Percentiles rank a stretch among this genome's conserved stretches.
These are phyloP conservation scores for Phaseolus coccineus DNA, from an alignment of 331 rosid genomes.

Conservation along the genomic window DNA sequence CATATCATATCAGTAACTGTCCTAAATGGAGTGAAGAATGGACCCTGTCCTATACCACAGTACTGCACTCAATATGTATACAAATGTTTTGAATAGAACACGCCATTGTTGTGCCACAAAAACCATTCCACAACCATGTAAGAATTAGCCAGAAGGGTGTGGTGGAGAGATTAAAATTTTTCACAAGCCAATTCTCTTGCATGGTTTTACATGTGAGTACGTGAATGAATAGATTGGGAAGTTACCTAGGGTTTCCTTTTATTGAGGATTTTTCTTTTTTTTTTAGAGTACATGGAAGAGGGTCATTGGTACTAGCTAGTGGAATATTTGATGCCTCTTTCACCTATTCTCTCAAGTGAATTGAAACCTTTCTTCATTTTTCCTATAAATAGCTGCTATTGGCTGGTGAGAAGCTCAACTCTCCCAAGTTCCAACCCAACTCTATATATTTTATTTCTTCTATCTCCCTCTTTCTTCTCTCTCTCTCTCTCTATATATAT, in stretches of 20 bases:
- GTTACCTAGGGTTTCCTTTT: slow-evolving; percentile 52
- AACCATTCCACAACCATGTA: background rate
- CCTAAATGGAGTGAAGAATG: slow-evolving; percentile 25
- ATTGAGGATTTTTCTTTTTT: slow-evolving; percentile 14
- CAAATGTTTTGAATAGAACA: slow-evolving; percentile 37
- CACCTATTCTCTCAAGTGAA: slow-evolving; percentile 45
- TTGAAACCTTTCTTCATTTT: background rate
- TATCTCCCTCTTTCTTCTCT: background rate
- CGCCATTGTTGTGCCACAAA: slow-evolving; percentile 24
- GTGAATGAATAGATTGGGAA: slow-evolving; percentile 48
- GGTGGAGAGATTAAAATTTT: slow-evolving; percentile 32
- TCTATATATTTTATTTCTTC: background rate
- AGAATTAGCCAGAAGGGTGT: background rate
- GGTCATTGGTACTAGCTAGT: slow-evolving; percentile 38
- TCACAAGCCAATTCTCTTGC: slow-evolving; percentile 43
- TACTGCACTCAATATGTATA: slow-evolving; percentile 2
- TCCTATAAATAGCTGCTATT: slow-evolving; percentile 68
- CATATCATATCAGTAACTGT: slow-evolving; percentile 48
- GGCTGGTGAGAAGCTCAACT: slow-evolving; percentile 44
- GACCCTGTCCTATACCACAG: slow-evolving; percentile 35
- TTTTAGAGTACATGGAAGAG: slow-evolving; percentile 46
- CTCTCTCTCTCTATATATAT: background rate
- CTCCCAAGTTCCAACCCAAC: slow-evolving; percentile 30
- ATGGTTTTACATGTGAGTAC: slow-evolving; percentile 57
- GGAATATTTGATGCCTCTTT: slow-evolving; percentile 46